phyloP scores from a whole-genome alignment of 306 rosid species.

The Clitoria ternatea region DNA sequence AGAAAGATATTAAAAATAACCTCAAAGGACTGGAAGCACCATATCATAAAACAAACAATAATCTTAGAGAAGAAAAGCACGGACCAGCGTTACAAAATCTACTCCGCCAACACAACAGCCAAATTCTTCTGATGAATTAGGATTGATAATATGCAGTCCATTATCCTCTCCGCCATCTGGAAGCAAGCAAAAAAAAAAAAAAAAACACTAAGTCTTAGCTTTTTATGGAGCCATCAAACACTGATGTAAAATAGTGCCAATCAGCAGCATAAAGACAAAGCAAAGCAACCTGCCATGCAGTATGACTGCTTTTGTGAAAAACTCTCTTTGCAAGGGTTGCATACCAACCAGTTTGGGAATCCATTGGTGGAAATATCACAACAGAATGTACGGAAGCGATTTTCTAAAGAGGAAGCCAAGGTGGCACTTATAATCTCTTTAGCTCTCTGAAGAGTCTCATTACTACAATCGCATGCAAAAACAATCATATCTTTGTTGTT shows the following conservation, averaged over 20 bases:
- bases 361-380: slow-evolving; percentile 59
- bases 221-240: neutral
- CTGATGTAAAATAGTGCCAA: neutral
- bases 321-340: slow-evolving; percentile 46
- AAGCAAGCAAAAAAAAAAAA: slow-evolving; percentile 22
- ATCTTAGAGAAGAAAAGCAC: slow-evolving; percentile 24
- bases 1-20: neutral
- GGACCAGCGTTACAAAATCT: slow-evolving; percentile 79
- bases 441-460: slow-evolving; percentile 62
- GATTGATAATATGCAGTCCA: slow-evolving; percentile 9
- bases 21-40: slow-evolving; percentile 7
- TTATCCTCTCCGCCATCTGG: slow-evolving; percentile 39
- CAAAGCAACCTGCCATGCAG: slow-evolving; percentile 46
- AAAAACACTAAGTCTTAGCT: slow-evolving; percentile 2
- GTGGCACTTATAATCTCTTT: slow-evolving; percentile 49
- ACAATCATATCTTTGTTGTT: slow-evolving; percentile 57
- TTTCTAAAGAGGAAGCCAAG: slow-evolving; percentile 13
- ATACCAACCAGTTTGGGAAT: slow-evolving; percentile 74
- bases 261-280: slow-evolving; percentile 17
- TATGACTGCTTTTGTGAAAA: slow-evolving; percentile 20
- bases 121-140: slow-evolving; percentile 28
- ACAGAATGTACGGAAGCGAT: slow-evolving; percentile 63
- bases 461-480: slow-evolving; percentile 89
- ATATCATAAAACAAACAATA: slow-evolving; percentile 10
- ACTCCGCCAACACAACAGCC: slow-evolving; percentile 71